Percentiles rank a stretch among this genome's conserved stretches.
These are phyloP conservation scores for Aspergillus clavatus DNA, from an alignment of 2,329 filamentous ascomycete species.

Conservation along the genomic window DNA sequence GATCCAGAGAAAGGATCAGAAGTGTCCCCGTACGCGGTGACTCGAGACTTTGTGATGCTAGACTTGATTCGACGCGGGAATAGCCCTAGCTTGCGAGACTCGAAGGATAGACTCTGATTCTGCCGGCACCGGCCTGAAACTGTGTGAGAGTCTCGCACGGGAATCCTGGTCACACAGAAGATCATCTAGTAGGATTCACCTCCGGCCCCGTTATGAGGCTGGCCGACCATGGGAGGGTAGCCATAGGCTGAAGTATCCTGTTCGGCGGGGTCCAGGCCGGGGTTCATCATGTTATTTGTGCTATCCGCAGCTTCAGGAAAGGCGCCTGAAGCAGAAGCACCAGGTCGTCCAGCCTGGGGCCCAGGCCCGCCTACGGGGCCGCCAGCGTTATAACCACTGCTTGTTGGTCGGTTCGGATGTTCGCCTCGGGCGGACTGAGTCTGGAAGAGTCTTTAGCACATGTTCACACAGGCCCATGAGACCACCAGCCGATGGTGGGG, in stretches of 20 bases:
- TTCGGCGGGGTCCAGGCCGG: conserved; percentile 42
- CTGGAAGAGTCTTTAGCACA: conserved; percentile 48
- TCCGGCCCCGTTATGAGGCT: conserved; percentile 45
- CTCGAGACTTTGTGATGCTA: background rate
- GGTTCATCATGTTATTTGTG: conserved; percentile 43
- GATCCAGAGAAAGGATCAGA: conserved; percentile 2
- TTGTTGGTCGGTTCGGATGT: conserved; percentile 55
- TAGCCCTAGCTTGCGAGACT: background rate
- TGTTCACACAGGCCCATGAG: background rate
- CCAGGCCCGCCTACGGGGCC: conserved; percentile 35
- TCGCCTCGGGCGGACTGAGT: conserved; percentile 72
- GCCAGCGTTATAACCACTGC: conserved; percentile 43
- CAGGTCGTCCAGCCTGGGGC: conserved; percentile 26
- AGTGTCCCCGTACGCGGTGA: conserved; percentile 3
- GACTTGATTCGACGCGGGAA: background rate
- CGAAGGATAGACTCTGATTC: background rate
- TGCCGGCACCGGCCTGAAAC: background rate
- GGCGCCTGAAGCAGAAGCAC: conserved; percentile 27
- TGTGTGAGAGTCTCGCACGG: conserved; percentile 8
- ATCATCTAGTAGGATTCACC: conserved; percentile 40
- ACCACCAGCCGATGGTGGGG: conserved; percentile 27
- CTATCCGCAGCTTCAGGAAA: conserved; percentile 40
- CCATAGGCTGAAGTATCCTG: conserved; percentile 43
- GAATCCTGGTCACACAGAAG: conserved; percentile 2
- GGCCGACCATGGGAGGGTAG: conserved; percentile 44